phyloP scores from a whole-genome alignment of 495 filamentous ascomycete species.

The Lindgomyces ingoldianus region DNA sequence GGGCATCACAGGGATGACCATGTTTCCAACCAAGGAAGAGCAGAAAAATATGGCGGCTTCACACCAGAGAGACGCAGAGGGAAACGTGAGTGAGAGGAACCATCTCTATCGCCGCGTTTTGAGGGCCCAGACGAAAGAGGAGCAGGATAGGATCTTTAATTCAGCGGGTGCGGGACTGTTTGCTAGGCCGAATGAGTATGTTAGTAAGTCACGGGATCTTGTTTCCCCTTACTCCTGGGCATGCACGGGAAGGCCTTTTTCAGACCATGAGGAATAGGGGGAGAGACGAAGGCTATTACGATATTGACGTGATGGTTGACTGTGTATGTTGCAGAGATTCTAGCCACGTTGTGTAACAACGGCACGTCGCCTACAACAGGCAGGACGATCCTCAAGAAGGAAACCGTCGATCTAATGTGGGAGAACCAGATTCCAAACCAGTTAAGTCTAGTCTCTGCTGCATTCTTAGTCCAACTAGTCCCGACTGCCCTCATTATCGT shows the following conservation, averaged over 20 bases:
- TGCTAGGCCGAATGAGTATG: constrained; percentile 57
- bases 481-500: no score
- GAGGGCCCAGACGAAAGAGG: constrained; percentile 43
- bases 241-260: no score
- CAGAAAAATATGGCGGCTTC: constrained; percentile 52
- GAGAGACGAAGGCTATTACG: no score
- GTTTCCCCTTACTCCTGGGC: no score
- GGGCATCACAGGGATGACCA: constrained; percentile 54
- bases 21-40: constrained; percentile 59
- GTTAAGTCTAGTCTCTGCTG: not conserved
- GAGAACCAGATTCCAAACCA: constrained; percentile 58
- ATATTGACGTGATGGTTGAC: no score
- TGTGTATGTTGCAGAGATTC: constrained; percentile 4
- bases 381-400: constrained; percentile 47
- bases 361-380: constrained; percentile 51
- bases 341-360: constrained; percentile 39
- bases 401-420: constrained; percentile 62
- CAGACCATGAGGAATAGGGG: no score
- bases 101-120: constrained; percentile 54
- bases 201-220: constrained; percentile 46
- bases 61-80: constrained; percentile 50
- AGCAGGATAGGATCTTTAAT: constrained; percentile 49
- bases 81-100: constrained; percentile 48
- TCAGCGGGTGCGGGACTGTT: constrained; percentile 60
- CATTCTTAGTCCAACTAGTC: no score